Percentiles rank a stretch among this genome's conserved stretches.
Conservation (phyloP, 1,284 basidiomycete genomes). For the Phlebopus sp. region DNA sequence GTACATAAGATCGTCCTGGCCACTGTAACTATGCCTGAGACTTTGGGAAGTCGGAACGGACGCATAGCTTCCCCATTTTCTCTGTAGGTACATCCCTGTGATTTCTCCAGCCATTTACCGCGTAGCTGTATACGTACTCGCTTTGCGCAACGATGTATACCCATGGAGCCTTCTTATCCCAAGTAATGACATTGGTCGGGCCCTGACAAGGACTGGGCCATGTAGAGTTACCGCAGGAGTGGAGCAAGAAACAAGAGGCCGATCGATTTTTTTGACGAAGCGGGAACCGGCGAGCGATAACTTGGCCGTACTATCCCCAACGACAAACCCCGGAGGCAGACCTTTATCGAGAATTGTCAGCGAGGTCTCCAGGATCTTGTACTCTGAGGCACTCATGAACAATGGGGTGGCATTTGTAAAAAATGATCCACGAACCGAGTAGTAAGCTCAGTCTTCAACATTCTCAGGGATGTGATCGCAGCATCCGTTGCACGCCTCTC, state of each 20-base stretch:
- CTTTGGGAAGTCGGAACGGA: background rate
- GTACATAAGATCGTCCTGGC: constrained; percentile 5
- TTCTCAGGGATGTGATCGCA: constrained; percentile 19
- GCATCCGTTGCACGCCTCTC: constrained; percentile 22
- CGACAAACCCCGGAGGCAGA: too few species aligned
- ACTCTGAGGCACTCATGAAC: too few species aligned
- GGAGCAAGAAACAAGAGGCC: too few species aligned
- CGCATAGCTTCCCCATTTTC: background rate
- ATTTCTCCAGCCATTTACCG: background rate
- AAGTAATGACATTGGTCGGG: background rate
- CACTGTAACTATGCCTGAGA: constrained; percentile 6
- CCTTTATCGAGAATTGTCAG: too few species aligned
- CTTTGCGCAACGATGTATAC: background rate
- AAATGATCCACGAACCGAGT: too few species aligned
- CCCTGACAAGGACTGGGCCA: too few species aligned
- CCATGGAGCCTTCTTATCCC: background rate
- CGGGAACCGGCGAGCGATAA: too few species aligned
- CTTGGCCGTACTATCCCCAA: too few species aligned
- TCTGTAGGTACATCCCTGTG: background rate
- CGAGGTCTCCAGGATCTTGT: too few species aligned
- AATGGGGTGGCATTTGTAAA: too few species aligned
- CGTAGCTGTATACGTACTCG: background rate
- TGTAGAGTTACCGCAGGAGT: too few species aligned
- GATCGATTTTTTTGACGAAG: too few species aligned
- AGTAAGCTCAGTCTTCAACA: constrained; percentile 12